phyloP scores from a whole-genome alignment of 495 filamentous ascomycete genomes.

The Pseudevernia furfuracea region DNA sequence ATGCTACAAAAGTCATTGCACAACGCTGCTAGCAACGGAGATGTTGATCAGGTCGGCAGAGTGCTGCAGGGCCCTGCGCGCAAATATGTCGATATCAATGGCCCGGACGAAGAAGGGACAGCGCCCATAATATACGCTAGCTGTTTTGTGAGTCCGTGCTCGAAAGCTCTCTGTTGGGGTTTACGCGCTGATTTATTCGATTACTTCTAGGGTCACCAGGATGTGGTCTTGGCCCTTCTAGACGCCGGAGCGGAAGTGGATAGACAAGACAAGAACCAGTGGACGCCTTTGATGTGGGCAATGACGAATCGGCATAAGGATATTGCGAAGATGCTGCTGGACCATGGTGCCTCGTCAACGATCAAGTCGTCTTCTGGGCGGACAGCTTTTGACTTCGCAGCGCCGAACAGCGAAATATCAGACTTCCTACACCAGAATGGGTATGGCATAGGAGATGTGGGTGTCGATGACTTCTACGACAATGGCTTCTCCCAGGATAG shows the following conservation, averaged over 20 bases:
- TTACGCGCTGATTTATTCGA: constrained; percentile 17
- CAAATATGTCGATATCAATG: constrained; percentile 77
- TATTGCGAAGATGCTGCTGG: constrained; percentile 84
- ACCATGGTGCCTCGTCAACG: constrained; percentile 90
- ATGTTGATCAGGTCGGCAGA: constrained; percentile 69
- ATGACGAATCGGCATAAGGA: constrained; percentile 97
- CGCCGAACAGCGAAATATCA: constrained; percentile 91
- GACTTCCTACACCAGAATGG: constrained; percentile 90
- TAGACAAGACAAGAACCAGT: constrained; percentile 88
- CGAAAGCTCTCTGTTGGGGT: not conserved
- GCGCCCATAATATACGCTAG: constrained; percentile 95
- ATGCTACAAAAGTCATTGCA: constrained; percentile 79
- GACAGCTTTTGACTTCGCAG: constrained; percentile 93
- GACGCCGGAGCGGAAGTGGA: constrained; percentile 86
- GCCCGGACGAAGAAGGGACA: constrained; percentile 88
- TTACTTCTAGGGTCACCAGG: constrained; percentile 68
- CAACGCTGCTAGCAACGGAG: constrained; percentile 96
- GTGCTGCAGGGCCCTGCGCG: constrained; percentile 69
- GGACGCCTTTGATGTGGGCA: constrained; percentile 99
- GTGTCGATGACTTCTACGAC: constrained; percentile 96
- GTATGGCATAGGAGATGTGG: constrained; percentile 77
- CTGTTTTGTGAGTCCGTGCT: constrained; percentile 72
- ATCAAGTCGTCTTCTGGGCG: constrained; percentile 88
- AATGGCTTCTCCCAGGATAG: constrained; percentile 83
- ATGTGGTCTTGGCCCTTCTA: constrained; percentile 76